A percentile compares a stretch with the other conserved stretches of the same genome.
phyloP scores from a whole-genome alignment of 176 grass and related monocot genomes.

The Carex parvula region DNA sequence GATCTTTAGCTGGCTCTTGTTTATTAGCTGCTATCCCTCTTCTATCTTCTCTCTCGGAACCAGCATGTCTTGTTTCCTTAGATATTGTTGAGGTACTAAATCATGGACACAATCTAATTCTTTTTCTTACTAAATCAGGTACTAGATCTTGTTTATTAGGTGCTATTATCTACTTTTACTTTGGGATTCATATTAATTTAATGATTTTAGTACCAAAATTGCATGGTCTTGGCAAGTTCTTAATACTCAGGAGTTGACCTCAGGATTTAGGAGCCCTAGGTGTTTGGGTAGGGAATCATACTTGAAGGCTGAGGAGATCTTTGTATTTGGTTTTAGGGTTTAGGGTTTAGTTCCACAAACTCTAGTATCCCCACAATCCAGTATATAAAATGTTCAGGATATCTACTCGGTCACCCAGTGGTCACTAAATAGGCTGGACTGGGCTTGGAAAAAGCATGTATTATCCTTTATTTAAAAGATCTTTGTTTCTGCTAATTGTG shows the following conservation, averaged over 20 bases:
- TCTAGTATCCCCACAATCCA: neutral
- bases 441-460: constrained; percentile 15
- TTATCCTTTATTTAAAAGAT: constrained; percentile 8
- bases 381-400: neutral
- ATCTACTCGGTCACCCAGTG: neutral
- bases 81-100: constrained; percentile 71
- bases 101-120: neutral
- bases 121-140: neutral
- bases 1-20: constrained; percentile 82
- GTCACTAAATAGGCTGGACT: neutral
- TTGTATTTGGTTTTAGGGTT: constrained; percentile 4
- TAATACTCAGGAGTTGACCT: neutral
- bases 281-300: neutral
- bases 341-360: neutral
- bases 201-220: constrained; percentile 3
- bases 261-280: neutral
- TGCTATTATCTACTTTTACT: constrained; percentile 3
- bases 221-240: neutral
- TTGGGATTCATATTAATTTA: neutral
- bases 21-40: constrained; percentile 62
- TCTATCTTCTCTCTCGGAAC: constrained; percentile 72
- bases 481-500: neutral
- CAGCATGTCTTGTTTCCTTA: constrained; percentile 71
- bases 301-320: neutral
- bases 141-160: too few species aligned